Base-by-base conservation (phyloP, 2,329 filamentous ascomycete species). In the Apiospora hydei region DNA sequence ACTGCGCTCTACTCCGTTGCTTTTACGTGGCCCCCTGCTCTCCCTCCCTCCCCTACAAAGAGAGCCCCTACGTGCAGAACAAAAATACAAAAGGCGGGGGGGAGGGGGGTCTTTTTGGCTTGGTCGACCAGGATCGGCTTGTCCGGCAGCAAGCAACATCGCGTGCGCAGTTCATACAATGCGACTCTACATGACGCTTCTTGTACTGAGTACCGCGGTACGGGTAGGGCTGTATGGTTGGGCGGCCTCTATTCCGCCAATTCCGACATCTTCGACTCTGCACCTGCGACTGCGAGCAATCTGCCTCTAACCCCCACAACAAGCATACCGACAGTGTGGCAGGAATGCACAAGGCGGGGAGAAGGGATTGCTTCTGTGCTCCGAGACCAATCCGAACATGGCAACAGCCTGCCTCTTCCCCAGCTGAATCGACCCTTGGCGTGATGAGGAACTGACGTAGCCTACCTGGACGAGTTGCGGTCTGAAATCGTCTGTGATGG, bases 91-190 rank as follows among this genome's bases (percentile, higher is more conserved):
- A 61, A 61, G 30, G 53, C 53, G 30, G 53, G 57, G 57, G 53
- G 53, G 24, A 3, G 51, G 51, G 24, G 51, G 24, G 49, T 26
- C 30, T 18, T 11, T 38, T 41, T n/a, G 8, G 18, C 7, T n/a
- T n/a, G 21, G 34, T 24, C 34, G 57, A 30, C 57, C 57, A 64
- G 57, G 34, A 41, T 64, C 57, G 57, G 57, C 18, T 8, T 64
- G 57, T n/a, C 57, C 57, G 57, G 57, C 30, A 64, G 57, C 30
- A 41, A 64, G 10, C 57, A n/a, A 21, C 34, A 64, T 64, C 57
- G 30, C 57, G 57, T 64, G 57, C 57, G 34, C 57, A 64, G 57
- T 64, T 34, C 57, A 64, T 64, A 64, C 57, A 64, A 64, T 64
- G 57, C 57, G 21, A 64, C 57, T n/a, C 21, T 64, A 64, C 57